Base-by-base conservation (phyloP, 441 rosid genomes). In the Erodium moschatum region DNA sequence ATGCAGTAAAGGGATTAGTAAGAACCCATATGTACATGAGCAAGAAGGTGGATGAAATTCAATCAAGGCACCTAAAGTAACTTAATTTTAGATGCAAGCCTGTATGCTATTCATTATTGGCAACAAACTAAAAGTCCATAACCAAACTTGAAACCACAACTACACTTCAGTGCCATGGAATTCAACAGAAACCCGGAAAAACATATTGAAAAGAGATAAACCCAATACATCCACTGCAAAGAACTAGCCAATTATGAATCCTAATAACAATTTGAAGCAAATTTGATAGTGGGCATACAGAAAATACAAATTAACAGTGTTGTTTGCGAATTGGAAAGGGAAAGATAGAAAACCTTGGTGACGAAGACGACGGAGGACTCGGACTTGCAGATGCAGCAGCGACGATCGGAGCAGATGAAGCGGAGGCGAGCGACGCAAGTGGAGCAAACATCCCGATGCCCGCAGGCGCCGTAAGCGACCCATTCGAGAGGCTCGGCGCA, bases 371-470 rank as follows among this genome's bases (percentile, higher is more conserved):
- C 60, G 56, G 78, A 42, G 68, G 83, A 78, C 66, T 83, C 94
- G 2, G 90, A 74, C 82, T 94, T 94, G 83, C 99, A 94, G 77
- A 94, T 91, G 81, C 99, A 94, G 83, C 97, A 94, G 2, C 89
- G 85, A 56, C 79, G 82, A 76, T 93, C 97, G 42, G 78, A 78
- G 78, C 91, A 87, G 77, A 93, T 86, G 82, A 91, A 91, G 31
- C 97, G 97, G 70, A 94, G 94, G 42, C 98, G 96, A 67, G 85
- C 86, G 10, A 94, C 94, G 83, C 98, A 94, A 62, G 97, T 94
- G 3, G 97, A 86, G 85, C 97, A 91, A 19, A 91, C 97, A 7
- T 94, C 97, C 12, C 89, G 88, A 74, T 94, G 99, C 10, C 95
- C 96, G 66, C 99, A 91, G 0, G 91, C 76, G 3, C 97, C 96